Evolutionary conservation across 2,329 filamentous ascomycete species (phyloP).

Genomic region (Beauveria asiatica): DNA sequence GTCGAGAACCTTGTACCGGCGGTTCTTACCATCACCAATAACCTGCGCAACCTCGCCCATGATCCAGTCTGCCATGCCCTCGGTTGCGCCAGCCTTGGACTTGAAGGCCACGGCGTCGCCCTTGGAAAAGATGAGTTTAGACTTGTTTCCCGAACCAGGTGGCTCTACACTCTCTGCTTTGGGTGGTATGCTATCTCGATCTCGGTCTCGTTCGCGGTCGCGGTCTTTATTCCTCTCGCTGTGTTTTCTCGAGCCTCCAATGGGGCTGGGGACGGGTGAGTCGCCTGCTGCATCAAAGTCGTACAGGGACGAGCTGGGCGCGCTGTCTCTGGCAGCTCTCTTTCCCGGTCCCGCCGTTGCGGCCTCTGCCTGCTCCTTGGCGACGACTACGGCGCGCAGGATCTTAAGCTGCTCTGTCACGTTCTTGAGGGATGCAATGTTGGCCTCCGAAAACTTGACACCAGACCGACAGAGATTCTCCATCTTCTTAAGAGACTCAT

Average conservation of each 20-base stretch:
- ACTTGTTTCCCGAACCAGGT: conserved; percentile 32
- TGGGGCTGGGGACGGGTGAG: conserved; percentile 36
- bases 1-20: conserved; percentile 72
- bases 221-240: conserved; percentile 27
- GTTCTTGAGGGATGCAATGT: conserved; percentile 26
- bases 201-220: conserved; percentile 19
- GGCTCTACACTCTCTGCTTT: conserved; percentile 51
- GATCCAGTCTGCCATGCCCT: conserved; percentile 54
- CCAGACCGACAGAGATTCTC: conserved; percentile 34
- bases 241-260: conserved; percentile 19
- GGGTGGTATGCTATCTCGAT: conserved; percentile 42
- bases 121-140: conserved; percentile 50
- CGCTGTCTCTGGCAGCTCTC: conserved; percentile 16
- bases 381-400: conserved; percentile 33
- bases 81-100: conserved; percentile 40
- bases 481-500: conserved; percentile 32
- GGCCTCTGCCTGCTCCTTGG: conserved; percentile 33
- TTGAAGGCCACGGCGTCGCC: conserved; percentile 61
- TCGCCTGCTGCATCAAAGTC: conserved; percentile 37
- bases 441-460: conserved; percentile 32
- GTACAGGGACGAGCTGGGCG: conserved; percentile 28
- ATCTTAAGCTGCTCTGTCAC: conserved; percentile 36
- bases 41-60: conserved; percentile 71
- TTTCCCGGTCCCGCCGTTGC: conserved; percentile 24
- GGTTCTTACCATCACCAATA: conserved; percentile 66